Conservation (phyloP, 2,329 filamentous ascomycete species). For the Capronia epimyces region DNA sequence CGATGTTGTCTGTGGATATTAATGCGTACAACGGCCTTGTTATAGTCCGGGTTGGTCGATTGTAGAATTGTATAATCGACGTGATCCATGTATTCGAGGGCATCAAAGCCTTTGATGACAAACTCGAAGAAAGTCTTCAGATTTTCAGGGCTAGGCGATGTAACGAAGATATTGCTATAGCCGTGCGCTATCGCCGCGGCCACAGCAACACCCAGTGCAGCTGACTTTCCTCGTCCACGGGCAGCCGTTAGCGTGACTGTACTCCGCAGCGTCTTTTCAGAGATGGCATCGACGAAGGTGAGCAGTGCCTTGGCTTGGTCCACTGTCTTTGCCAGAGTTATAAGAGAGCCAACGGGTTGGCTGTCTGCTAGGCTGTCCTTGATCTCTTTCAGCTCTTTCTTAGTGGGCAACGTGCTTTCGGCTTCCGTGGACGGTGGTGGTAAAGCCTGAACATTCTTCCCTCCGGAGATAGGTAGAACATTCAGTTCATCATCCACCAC, state of each 20-base stretch:
- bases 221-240: slow-evolving; percentile 93
- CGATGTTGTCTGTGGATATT: slow-evolving; percentile 92
- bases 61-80: slow-evolving; percentile 97
- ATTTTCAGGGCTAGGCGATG: slow-evolving; percentile 94
- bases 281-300: slow-evolving; percentile 92
- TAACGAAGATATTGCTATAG: slow-evolving; percentile 99
- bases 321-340: slow-evolving; percentile 80
- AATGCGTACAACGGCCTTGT: slow-evolving; percentile 96
- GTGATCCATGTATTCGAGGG: slow-evolving; percentile 87
- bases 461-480: slow-evolving; percentile 91
- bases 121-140: slow-evolving; percentile 98
- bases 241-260: slow-evolving; percentile 91
- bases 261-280: slow-evolving; percentile 88
- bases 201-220: slow-evolving; percentile 87
- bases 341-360: slow-evolving; percentile 76
- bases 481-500: slow-evolving; percentile 98
- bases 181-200: slow-evolving; percentile 91
- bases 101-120: slow-evolving; percentile 96
- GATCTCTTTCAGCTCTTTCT: slow-evolving; percentile 72
- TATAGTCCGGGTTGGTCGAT: slow-evolving; percentile 96
- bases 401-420: slow-evolving; percentile 63
- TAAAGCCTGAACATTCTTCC: slow-evolving; percentile 78
- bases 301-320: slow-evolving; percentile 96
- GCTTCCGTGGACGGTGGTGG: slow-evolving; percentile 70
- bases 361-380: slow-evolving; percentile 83